Conservation (phyloP, 2,329 filamentous ascomycete genomes). For the Aspergillus candidus region DNA sequence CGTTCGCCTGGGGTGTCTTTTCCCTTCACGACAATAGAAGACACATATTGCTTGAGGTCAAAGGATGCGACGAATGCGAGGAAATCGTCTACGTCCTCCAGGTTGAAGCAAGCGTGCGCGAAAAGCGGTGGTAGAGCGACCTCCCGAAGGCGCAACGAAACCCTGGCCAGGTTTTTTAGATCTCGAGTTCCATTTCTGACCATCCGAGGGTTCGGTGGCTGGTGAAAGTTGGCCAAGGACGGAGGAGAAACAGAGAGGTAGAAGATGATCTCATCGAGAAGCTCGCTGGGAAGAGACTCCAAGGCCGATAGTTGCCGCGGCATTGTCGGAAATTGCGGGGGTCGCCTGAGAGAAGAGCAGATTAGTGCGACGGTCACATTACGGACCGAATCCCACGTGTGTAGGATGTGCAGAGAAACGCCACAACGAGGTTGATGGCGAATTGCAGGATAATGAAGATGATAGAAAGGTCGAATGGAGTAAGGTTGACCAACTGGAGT, state of each 20-base stretch:
- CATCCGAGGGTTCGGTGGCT: constrained; percentile 46
- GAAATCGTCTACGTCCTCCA: constrained; percentile 30
- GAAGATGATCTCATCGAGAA: constrained; percentile 53
- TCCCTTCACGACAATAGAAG: constrained; percentile 44
- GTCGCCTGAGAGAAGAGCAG: background rate
- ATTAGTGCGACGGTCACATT: constrained; percentile 12
- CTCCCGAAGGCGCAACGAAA: constrained; percentile 50
- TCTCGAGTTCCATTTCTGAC: constrained; percentile 29
- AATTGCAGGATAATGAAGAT: too few species aligned
- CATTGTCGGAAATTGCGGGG: constrained; percentile 9
- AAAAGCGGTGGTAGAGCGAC: constrained; percentile 54
- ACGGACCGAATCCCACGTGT: background rate
- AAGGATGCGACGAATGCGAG: constrained; percentile 33
- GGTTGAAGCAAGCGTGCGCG: constrained; percentile 43
- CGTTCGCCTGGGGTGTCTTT: constrained; percentile 36
- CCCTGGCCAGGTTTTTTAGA: constrained; percentile 53
- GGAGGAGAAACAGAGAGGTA: constrained; percentile 48
- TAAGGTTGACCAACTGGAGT: too few species aligned
- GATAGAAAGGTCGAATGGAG: too few species aligned
- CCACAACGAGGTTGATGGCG: too few species aligned
- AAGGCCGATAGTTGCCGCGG: constrained; percentile 18
- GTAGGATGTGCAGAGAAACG: too few species aligned
- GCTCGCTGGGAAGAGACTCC: constrained; percentile 53
- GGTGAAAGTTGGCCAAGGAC: constrained; percentile 45
- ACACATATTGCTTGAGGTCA: constrained; percentile 35